A percentile compares a stretch with the other conserved stretches of the same genome.
phyloP scores from a whole-genome alignment of 2,329 filamentous ascomycete species.

The Zasmidium cellare region DNA sequence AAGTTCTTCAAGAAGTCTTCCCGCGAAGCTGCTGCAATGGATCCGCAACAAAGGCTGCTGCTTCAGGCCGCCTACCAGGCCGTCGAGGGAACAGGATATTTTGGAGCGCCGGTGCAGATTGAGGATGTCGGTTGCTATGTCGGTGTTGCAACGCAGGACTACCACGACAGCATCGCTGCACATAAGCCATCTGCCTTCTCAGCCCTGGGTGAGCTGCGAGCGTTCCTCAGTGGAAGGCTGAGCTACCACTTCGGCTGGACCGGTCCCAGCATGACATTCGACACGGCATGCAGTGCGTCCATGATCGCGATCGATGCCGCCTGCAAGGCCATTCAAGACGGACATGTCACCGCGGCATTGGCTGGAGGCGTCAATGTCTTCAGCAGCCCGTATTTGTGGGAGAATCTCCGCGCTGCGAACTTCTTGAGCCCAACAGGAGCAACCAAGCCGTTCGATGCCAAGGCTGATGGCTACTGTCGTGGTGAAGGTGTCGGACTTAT shows the following conservation, averaged over 20 bases:
- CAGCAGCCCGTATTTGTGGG: slow-evolving; percentile 31
- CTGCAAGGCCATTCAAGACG: slow-evolving; percentile 26
- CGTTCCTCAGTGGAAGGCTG: slow-evolving; percentile 31
- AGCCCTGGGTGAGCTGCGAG: slow-evolving; percentile 29
- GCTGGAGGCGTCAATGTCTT: slow-evolving; percentile 40
- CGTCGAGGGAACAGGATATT: slow-evolving; percentile 36
- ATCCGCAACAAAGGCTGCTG: slow-evolving; percentile 35
- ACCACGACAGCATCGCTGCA: slow-evolving; percentile 44
- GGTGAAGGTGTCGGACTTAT: slow-evolving; percentile 28
- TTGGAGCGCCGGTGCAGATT: slow-evolving; percentile 30
- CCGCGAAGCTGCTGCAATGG: slow-evolving; percentile 29
- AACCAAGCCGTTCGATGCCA: slow-evolving; percentile 43
- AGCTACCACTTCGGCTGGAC: slow-evolving; percentile 4
- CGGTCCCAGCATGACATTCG: background rate
- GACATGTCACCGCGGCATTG: slow-evolving; percentile 33
- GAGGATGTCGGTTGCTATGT: slow-evolving; percentile 46
- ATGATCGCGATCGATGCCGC: slow-evolving; percentile 29
- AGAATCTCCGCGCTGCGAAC: slow-evolving; percentile 37
- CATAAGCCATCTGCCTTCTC: slow-evolving; percentile 41
- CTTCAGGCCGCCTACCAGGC: slow-evolving; percentile 36
- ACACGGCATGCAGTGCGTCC: slow-evolving; percentile 4
- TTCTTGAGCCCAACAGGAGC: slow-evolving; percentile 48
- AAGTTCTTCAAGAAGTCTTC: slow-evolving; percentile 35
- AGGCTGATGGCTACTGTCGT: slow-evolving; percentile 35
- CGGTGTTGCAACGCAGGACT: slow-evolving; percentile 39